Base-by-base conservation (phyloP, 176 grass and related monocot genomes). In the Hsuehochloa calcarea region DNA sequence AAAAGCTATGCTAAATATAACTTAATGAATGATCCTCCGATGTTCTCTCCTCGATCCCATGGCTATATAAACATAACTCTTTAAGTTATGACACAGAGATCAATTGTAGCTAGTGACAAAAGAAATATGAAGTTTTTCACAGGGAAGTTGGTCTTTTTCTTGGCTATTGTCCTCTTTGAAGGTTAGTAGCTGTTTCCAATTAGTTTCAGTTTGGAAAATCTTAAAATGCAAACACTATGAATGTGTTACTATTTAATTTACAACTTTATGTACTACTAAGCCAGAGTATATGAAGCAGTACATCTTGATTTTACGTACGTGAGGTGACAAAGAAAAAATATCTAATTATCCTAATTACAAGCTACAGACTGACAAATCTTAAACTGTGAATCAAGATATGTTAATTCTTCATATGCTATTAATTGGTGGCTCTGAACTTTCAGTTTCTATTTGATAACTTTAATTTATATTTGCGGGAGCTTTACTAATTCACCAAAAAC, bases 91-190 rank as follows among this genome's bases (percentile, higher is more conserved):
- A 41, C 45, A 25, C 66, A 38, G 5, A 7, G 8, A 77, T 44
- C 15, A 74, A 22, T 68, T 13, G 25, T 47, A 47, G 8, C 7
- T 22, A 70, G 68, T 27, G 47, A 35, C 26, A 29, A 61, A 58
- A 71, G 10, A 89, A 80, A 80, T 46, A 85, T 60, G 82, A 74
- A 67, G 81, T 1, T 74, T 45, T 84, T 19, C 29, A 74, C 38
- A 10, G 49, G 74, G 27, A 89, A 47, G 81, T 39, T 80, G 68
- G 47, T 59, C 5, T 43, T 84, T 25, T 8, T 88, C 65, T 72
- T 88, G 45, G 50, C 22, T 8, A 31, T 78, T 63, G 52, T 78
- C 60, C 72, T 88, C 22, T 78, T 83, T 52, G 74, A 84, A 88
- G 86, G 87, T 88, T 25, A 65, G 73, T 19, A 65, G 65, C 51